A percentile compares a stretch with the other conserved stretches of the same genome.
phyloP scores from a whole-genome alignment of 495 filamentous ascomycete genomes.

The Daldinia loculata region DNA sequence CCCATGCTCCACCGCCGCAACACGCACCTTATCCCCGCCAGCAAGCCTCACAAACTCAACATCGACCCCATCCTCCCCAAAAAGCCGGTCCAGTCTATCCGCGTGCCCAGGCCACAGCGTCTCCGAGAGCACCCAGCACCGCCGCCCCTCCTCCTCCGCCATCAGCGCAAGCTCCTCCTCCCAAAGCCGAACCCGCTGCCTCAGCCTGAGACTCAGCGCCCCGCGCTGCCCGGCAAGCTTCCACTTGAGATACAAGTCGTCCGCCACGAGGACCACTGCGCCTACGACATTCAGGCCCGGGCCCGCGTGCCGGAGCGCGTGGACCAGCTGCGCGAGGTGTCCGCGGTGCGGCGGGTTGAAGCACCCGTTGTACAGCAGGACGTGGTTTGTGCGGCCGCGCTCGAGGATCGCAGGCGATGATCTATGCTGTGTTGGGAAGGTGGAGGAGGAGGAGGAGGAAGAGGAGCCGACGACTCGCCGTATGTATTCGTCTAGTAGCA shows the following conservation, averaged over 20 bases:
- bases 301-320: constrained; percentile 25
- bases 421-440: constrained; percentile 1
- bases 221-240: background rate
- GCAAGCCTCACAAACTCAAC: constrained; percentile 29
- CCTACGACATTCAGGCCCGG: constrained; percentile 16
- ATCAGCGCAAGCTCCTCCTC: background rate
- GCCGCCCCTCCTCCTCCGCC: constrained; percentile 5
- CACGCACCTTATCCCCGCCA: constrained; percentile 29
- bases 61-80: background rate
- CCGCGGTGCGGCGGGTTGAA: constrained; percentile 47
- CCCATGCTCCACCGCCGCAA: background rate
- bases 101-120: background rate
- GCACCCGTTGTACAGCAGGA: constrained; percentile 42
- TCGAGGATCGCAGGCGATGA: constrained; percentile 3
- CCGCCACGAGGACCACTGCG: constrained; percentile 23
- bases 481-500: constrained; percentile 1
- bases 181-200: constrained; percentile 21
- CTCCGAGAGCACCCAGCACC: constrained; percentile 28
- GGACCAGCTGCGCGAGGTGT: constrained; percentile 27
- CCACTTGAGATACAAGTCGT: constrained; percentile 9
- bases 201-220: background rate
- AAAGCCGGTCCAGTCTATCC: background rate
- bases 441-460: background rate
- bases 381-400: constrained; percentile 19
- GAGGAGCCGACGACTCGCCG: background rate